Evolutionary conservation across 805 yeast species (phyloP).

Genomic region (Phaffomyces thermotolerans): DNA sequence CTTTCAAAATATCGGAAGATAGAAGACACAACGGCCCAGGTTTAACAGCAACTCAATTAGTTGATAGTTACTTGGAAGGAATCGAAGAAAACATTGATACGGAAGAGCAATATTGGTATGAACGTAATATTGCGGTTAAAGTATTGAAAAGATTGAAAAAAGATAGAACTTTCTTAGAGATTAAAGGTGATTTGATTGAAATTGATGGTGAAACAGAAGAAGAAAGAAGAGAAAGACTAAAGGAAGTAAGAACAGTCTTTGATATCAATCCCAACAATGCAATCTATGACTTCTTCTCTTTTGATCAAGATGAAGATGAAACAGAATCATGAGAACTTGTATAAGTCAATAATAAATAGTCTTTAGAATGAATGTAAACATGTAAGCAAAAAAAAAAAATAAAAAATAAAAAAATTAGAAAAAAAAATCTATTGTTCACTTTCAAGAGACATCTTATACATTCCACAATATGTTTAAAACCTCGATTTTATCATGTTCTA

Average conservation of each 20-base stretch:
- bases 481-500: background rate
- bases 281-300: slow-evolving; percentile 44
- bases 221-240: slow-evolving; percentile 20
- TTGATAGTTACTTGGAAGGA: slow-evolving; percentile 75
- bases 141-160: slow-evolving; percentile 78
- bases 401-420: background rate
- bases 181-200: slow-evolving; percentile 34
- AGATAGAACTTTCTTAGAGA: slow-evolving; percentile 74
- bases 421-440: too few species aligned
- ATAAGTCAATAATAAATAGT: background rate
- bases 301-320: slow-evolving; percentile 9
- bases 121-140: slow-evolving; percentile 64
- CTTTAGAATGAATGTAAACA: too few species aligned
- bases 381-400: background rate
- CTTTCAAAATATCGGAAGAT: slow-evolving; percentile 54
- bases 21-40: slow-evolving; percentile 51
- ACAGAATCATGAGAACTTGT: background rate
- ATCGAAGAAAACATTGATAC: slow-evolving; percentile 63
- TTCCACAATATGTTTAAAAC: background rate
- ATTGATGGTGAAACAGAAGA: slow-evolving; percentile 19
- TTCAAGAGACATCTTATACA: background rate
- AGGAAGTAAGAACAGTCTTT: slow-evolving; percentile 24
- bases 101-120: slow-evolving; percentile 64
- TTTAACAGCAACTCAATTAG: slow-evolving; percentile 56
- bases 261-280: slow-evolving; percentile 76